Base-by-base conservation (phyloP, 305 asterid genomes). In the Solanum hybrid region DNA sequence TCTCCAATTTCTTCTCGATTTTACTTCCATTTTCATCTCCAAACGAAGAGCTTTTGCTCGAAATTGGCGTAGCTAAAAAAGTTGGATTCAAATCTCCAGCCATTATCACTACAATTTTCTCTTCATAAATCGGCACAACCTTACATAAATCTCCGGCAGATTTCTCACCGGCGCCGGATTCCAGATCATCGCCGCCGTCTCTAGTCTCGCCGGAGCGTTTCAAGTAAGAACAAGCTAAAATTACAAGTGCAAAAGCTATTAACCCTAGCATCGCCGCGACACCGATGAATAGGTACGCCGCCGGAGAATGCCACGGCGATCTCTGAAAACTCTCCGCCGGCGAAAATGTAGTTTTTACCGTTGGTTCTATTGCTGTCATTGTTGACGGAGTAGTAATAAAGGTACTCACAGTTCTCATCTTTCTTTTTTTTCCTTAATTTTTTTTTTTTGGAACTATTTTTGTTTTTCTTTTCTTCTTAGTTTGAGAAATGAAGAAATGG, bases 151-250 rank as follows among this genome's bases (percentile, higher is more conserved):
- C 81, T 72, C 10, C 91, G 32, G 12, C 93, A 5, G 93, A 91
- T 80, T 95, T 92, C 85, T 90, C 94, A 73, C 86, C 88, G 71
- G 88, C 88, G 87, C 90, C 89, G 89, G 89, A n/a, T 90, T 91
- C 94, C 2, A 7, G 51, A 10, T 51, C 85, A 60, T 42, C 86
- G 22, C 15, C 0, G 0, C 19, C 32, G 2, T 71, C 88, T 60
- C 38, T 56, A 7, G 26, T 12, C 22, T 85, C 86, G 66, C 69
- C 45, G 60, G 95, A 93, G 91, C 90, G 89, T 82, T 91, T 92
- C 95, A 94, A 91, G 91, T 92, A 93, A 38, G 97, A 95, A 92
- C 96, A 95, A 56, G 97, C 95, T 10, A 95, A 92, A 88, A 94
- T 91, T 90, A 95, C 88, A 77, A 94, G 95, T 5, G 96, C 97